phyloP scores from a whole-genome alignment of 768 basidiomycete species.

The Pleurotus salmoneostramineus region DNA sequence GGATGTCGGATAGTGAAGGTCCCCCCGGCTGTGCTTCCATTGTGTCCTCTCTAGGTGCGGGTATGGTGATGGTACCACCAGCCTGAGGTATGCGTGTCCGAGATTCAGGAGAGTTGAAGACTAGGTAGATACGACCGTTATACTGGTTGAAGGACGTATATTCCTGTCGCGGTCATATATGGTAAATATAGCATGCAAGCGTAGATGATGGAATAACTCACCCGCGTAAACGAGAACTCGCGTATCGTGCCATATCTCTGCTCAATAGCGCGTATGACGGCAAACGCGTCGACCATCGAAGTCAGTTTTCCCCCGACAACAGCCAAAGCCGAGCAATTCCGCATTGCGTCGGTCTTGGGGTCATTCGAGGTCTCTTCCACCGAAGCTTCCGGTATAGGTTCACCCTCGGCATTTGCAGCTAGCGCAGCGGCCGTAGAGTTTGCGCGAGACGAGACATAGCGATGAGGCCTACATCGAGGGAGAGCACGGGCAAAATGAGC shows the following conservation, averaged over 20 bases:
- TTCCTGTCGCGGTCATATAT: constrained; percentile 31
- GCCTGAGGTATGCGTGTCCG: constrained; percentile 27
- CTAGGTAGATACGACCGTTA: constrained; percentile 35
- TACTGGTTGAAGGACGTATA: constrained; percentile 39
- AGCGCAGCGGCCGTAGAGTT: neutral
- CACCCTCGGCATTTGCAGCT: neutral
- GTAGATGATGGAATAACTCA: constrained; percentile 18
- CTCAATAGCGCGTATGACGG: constrained; percentile 53
- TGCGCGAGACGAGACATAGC: neutral
- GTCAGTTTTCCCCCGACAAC: constrained; percentile 34
- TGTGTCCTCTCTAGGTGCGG: constrained; percentile 15
- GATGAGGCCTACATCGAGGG: neutral
- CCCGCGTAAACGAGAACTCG: constrained; percentile 39
- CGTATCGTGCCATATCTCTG: constrained; percentile 45
- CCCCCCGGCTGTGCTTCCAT: constrained; percentile 1
- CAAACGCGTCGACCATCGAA: constrained; percentile 46
- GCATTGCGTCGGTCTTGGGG: constrained; percentile 8
- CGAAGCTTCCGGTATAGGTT: neutral
- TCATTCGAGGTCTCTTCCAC: neutral
- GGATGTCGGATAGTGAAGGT: neutral
- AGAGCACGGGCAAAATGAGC: neutral
- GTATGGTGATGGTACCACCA: constrained; percentile 20
- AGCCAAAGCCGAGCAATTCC: constrained; percentile 29
- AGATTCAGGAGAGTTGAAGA: constrained; percentile 42
- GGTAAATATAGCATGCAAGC: neutral